Percentiles rank a stretch among this genome's conserved stretches.
phyloP scores from a whole-genome alignment of 2,329 filamentous ascomycete species.

The Myriosclerotinia curreyana region DNA sequence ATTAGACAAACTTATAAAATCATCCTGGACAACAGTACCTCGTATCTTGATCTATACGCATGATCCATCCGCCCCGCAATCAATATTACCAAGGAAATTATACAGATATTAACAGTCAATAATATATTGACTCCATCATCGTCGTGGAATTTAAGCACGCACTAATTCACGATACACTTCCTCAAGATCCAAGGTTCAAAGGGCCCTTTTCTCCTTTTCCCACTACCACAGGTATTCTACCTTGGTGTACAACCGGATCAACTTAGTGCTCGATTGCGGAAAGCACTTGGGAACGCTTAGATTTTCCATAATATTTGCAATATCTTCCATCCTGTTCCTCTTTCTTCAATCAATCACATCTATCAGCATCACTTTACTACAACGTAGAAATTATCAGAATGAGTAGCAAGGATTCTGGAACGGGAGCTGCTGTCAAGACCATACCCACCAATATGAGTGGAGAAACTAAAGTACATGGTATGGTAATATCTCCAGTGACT shows the following conservation, averaged over 20 bases:
- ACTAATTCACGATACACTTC: constrained; percentile 7
- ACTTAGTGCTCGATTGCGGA: constrained; percentile 10
- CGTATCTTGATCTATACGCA: not conserved
- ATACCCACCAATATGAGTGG: not conserved
- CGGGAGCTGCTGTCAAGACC: not conserved
- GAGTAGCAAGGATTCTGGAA: not conserved
- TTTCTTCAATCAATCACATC: not conserved
- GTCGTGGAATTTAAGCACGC: constrained; percentile 5
- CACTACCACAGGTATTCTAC: not conserved
- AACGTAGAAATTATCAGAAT: not conserved
- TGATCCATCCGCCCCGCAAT: constrained; percentile 8
- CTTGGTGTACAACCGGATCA: not conserved
- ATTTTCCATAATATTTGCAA: not conserved
- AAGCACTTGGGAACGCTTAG: not conserved
- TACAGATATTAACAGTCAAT: constrained; percentile 1
- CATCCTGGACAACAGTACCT: not conserved
- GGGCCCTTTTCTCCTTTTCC: not conserved
- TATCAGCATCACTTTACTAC: not conserved
- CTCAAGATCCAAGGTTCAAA: not conserved
- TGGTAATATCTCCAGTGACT: not conserved
- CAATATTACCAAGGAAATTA: constrained; percentile 8
- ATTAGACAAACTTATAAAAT: not conserved
- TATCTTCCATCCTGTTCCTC: not conserved
- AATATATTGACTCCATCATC: constrained; percentile 4
- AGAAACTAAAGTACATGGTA: not conserved